Evolutionary conservation across 2,329 filamentous ascomycete genomes (phyloP).

Genomic region (Daldinia sp.): DNA sequence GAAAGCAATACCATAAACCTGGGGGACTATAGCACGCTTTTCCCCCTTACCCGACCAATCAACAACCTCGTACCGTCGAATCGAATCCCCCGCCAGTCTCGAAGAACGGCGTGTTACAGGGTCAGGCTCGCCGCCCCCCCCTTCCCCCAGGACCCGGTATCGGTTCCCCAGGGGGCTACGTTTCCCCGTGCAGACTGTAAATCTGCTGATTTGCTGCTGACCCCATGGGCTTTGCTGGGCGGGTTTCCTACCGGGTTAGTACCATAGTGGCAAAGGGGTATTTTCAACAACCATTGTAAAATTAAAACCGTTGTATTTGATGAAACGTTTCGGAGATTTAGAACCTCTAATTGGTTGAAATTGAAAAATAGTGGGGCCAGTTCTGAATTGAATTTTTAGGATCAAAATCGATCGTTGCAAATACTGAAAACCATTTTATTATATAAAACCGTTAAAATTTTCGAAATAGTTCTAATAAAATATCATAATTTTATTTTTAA

Average conservation of each 20-base stretch:
- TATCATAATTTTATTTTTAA: no score
- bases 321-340: no score
- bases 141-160: slow-evolving; percentile 29
- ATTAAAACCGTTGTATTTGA: no score
- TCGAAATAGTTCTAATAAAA: no score
- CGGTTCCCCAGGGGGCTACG: slow-evolving; percentile 24
- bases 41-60: slow-evolving; percentile 16
- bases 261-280: no score
- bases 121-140: slow-evolving; percentile 1
- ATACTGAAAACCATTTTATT: no score
- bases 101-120: slow-evolving; percentile 6
- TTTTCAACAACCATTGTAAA: no score
- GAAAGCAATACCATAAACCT: slow-evolving; percentile 5
- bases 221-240: neutral
- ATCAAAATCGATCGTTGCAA: no score
- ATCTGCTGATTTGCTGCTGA: neutral
- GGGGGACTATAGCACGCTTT: slow-evolving; percentile 1
- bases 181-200: slow-evolving; percentile 15
- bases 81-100: neutral
- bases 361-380: no score
- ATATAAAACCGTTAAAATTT: no score
- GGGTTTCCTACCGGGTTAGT: neutral
- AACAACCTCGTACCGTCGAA: neutral
- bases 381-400: no score
- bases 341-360: no score